These are phyloP conservation scores for Pythium phragmitis DNA, from an alignment of 352 stramenopile species.

Conservation along the genomic window DNA sequence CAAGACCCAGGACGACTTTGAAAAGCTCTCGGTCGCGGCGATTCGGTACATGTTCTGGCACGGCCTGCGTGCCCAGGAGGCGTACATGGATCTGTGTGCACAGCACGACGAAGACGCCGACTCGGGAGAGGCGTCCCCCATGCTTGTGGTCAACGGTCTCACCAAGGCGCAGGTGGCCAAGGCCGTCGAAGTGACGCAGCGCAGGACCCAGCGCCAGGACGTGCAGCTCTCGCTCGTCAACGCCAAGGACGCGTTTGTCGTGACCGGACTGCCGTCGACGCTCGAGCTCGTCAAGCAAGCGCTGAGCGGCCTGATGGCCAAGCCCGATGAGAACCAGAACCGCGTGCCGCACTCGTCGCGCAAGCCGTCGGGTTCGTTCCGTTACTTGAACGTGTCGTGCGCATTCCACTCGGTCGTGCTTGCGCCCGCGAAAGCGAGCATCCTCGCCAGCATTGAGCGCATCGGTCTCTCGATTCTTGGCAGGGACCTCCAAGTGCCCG, in stretches of 20 bases:
- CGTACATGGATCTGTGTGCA: constrained; percentile 35
- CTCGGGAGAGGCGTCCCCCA: constrained; percentile 42
- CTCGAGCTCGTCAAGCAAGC: constrained; percentile 28
- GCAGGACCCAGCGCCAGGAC: constrained; percentile 43
- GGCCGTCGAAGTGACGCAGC: constrained; percentile 48
- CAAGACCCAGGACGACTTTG: constrained; percentile 52
- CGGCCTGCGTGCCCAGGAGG: constrained; percentile 69
- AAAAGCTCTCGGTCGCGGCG: constrained; percentile 39
- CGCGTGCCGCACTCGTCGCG: constrained; percentile 79
- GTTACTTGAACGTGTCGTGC: constrained; percentile 60
- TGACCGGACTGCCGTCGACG: constrained; percentile 64
- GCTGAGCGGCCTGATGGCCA: constrained; percentile 37
- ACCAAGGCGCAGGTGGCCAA: constrained; percentile 51
- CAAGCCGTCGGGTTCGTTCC: constrained; percentile 60
- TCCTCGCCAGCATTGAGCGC: constrained; percentile 53
- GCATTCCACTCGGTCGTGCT: constrained; percentile 78
- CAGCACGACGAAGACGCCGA: constrained; percentile 13
- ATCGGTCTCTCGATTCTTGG: constrained; percentile 42
- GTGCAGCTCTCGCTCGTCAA: constrained; percentile 82
- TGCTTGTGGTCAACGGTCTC: constrained; percentile 71
- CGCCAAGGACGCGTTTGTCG: constrained; percentile 47
- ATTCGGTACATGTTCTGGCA: constrained; percentile 86
- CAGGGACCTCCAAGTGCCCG: constrained; percentile 55
- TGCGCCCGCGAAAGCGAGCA: constrained; percentile 35
- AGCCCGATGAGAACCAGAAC: constrained; percentile 55